These are phyloP conservation scores for Pythium phragmiticola DNA, from an alignment of 352 stramenopile genomes.

Conservation along the genomic window DNA sequence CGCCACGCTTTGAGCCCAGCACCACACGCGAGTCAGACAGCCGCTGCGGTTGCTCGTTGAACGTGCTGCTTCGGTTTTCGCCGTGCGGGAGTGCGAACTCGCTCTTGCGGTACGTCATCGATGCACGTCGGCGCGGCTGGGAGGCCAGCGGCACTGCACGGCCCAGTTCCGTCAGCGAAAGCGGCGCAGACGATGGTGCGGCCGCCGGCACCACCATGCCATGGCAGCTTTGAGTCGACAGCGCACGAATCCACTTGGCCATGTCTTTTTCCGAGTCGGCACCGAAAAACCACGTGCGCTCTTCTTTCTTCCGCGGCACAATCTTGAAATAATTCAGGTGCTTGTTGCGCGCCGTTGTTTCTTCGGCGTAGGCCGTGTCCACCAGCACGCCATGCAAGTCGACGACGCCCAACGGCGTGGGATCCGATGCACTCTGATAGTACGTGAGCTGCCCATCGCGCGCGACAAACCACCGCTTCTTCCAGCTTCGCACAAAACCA, in stretches of 20 bases:
- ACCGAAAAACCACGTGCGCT: constrained; percentile 75
- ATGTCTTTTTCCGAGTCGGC: constrained; percentile 70
- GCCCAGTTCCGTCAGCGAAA: not conserved
- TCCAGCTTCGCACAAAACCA: constrained; percentile 85
- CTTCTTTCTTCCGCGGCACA: constrained; percentile 46
- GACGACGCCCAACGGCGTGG: constrained; percentile 65
- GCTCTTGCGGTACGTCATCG: constrained; percentile 15
- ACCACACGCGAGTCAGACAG: constrained; percentile 17
- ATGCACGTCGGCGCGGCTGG: constrained; percentile 1
- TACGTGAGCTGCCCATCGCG: constrained; percentile 81
- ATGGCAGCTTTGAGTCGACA: constrained; percentile 53
- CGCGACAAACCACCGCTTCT: constrained; percentile 82
- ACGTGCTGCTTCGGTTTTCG: constrained; percentile 17
- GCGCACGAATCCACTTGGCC: constrained; percentile 59
- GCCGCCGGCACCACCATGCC: constrained; percentile 12
- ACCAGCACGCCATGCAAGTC: constrained; percentile 58
- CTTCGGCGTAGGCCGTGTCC: constrained; percentile 51
- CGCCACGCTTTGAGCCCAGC: constrained; percentile 5
- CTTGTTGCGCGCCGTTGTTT: constrained; percentile 64
- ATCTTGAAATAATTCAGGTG: constrained; percentile 72
- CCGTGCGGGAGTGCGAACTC: constrained; percentile 8
- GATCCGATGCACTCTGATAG: constrained; percentile 59
- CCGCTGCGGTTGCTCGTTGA: constrained; percentile 18
- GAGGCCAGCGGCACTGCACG: not conserved
- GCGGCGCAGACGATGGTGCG: constrained; percentile 1